These are phyloP conservation scores for Rhamnella rubrinervis DNA, from an alignment of 331 rosid species.

Conservation along the genomic window DNA sequence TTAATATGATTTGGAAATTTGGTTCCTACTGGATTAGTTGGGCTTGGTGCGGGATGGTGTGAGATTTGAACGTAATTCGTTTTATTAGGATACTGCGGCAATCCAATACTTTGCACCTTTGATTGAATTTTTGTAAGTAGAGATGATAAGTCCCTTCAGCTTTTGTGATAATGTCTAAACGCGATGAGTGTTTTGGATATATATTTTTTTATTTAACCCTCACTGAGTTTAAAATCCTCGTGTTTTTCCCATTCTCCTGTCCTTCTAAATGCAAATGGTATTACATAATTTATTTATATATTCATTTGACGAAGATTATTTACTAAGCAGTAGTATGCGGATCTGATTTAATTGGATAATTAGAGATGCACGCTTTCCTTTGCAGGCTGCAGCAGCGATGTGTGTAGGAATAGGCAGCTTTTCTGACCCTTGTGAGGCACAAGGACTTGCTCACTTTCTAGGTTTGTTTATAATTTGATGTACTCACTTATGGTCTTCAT, in stretches of 20 bases:
- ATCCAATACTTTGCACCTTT: background rate
- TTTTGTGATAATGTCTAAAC: background rate
- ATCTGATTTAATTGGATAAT: conserved; percentile 14
- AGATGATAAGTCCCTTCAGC: background rate
- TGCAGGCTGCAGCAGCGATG: conserved; percentile 98
- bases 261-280: background rate
- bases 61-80: background rate
- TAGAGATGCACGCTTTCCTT: conserved; percentile 9
- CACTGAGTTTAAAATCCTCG: too few species aligned
- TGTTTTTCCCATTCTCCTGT: background rate
- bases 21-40: background rate
- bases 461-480: conserved; percentile 40
- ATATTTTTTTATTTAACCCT: too few species aligned
- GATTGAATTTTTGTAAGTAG: background rate
- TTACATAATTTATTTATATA: background rate
- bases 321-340: background rate
- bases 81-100: background rate
- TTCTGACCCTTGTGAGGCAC: conserved; percentile 90
- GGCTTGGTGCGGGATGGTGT: background rate
- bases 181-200: too few species aligned
- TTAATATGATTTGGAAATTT: background rate
- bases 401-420: conserved; percentile 92
- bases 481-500: background rate
- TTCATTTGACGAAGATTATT: background rate
- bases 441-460: conserved; percentile 92